Evolutionary conservation across 2,329 filamentous ascomycete genomes (phyloP).

Genomic region (Colletotrichum sp.): DNA sequence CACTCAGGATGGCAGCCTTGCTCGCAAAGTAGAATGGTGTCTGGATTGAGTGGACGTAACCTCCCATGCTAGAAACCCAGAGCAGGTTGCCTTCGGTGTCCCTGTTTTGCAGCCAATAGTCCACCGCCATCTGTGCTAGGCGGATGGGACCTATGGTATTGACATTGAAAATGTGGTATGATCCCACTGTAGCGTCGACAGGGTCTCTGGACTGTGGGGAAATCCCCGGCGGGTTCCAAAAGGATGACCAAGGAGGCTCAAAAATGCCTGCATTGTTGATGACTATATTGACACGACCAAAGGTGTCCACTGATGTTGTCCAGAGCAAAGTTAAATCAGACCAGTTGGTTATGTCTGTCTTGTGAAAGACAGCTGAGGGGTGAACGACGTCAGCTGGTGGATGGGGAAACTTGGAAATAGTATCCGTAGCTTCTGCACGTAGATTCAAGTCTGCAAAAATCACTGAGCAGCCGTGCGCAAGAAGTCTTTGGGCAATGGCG

Average conservation of each 20-base stretch:
- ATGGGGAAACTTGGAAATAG: not conserved
- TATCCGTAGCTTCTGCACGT: constrained; percentile 24
- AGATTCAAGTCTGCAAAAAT: constrained; percentile 29
- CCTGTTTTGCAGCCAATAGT: constrained; percentile 31
- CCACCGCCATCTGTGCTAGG: constrained; percentile 29
- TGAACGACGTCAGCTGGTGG: not conserved
- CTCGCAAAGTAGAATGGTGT: constrained; percentile 34
- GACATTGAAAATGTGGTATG: constrained; percentile 29
- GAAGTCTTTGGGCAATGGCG: constrained; percentile 25
- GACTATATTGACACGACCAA: constrained; percentile 23
- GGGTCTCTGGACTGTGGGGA: constrained; percentile 23
- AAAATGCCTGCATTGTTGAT: constrained; percentile 26
- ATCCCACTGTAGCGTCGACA: constrained; percentile 21
- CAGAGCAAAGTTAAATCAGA: constrained; percentile 27
- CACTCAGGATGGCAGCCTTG: constrained; percentile 28
- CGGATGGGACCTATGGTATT: constrained; percentile 31
- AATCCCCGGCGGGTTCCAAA: constrained; percentile 31
- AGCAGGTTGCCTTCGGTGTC: constrained; percentile 40
- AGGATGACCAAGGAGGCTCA: constrained; percentile 29
- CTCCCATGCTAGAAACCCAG: constrained; percentile 30
- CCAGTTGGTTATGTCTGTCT: constrained; percentile 30
- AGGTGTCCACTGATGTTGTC: constrained; percentile 20
- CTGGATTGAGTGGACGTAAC: constrained; percentile 31
- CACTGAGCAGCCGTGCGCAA: constrained; percentile 28
- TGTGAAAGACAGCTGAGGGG: constrained; percentile 23